Conservation (phyloP, 2,329 filamentous ascomycete species). For the Colletotrichum tropicale region DNA sequence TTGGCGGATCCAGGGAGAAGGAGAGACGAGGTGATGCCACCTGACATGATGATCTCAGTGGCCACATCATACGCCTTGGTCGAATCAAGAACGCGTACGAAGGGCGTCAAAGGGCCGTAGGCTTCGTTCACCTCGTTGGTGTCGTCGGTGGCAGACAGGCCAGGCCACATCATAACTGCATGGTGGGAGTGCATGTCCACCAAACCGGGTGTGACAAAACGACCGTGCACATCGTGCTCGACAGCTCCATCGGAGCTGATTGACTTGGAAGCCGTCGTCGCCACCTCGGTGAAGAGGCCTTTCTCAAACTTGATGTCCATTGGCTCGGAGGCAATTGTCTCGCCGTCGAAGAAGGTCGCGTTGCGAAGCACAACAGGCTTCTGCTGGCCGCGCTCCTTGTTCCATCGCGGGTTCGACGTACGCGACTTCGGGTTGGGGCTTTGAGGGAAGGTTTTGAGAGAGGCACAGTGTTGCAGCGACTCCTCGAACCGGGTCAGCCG, state of each 20-base stretch:
- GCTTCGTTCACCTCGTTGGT: slow-evolving; percentile 37
- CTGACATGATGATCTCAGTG: slow-evolving; percentile 42
- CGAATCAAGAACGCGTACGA: slow-evolving; percentile 40
- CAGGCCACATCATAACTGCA: slow-evolving; percentile 36
- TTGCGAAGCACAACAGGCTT: slow-evolving; percentile 41
- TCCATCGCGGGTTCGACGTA: slow-evolving; percentile 43
- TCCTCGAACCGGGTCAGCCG: slow-evolving; percentile 9
- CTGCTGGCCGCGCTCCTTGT: slow-evolving; percentile 38
- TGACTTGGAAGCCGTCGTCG: slow-evolving; percentile 23
- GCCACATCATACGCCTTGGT: slow-evolving; percentile 46
- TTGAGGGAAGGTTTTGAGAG: slow-evolving; percentile 12
- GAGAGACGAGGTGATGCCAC: slow-evolving; percentile 50
- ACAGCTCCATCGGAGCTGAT: slow-evolving; percentile 9
- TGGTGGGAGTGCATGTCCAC: slow-evolving; percentile 53
- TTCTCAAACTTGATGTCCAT: slow-evolving; percentile 43
- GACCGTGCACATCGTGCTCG: slow-evolving; percentile 36
- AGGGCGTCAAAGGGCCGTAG: slow-evolving; percentile 39
- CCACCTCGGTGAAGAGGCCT: slow-evolving; percentile 36
- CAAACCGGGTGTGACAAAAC: slow-evolving; percentile 46
- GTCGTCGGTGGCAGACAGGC: slow-evolving; percentile 33
- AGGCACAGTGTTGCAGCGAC: slow-evolving; percentile 10
- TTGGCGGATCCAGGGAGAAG: slow-evolving; percentile 48
- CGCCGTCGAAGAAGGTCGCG: slow-evolving; percentile 47
- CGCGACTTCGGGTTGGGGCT: slow-evolving; percentile 1
- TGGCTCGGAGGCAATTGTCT: slow-evolving; percentile 30